A percentile compares a stretch with the other conserved stretches of the same genome.
Conservation (phyloP, 371 early-diverging fungal species). For the Saksenaea oblongispora region DNA sequence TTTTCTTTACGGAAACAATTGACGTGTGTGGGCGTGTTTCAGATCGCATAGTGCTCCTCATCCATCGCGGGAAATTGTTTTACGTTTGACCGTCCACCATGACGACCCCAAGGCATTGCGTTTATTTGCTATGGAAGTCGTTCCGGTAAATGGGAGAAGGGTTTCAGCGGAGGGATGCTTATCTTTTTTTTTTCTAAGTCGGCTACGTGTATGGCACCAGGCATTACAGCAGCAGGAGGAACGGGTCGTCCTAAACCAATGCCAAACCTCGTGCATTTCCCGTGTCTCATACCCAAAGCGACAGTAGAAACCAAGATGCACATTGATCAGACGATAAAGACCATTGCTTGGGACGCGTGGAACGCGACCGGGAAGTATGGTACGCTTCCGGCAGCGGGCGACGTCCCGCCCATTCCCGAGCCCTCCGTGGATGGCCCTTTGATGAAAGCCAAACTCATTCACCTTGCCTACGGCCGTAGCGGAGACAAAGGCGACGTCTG, state of each 20-base stretch:
- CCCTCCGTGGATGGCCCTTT: constrained; percentile 23
- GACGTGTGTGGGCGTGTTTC: neutral
- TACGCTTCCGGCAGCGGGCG: constrained; percentile 13
- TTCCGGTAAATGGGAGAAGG: constrained; percentile 53
- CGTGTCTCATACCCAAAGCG: constrained; percentile 59
- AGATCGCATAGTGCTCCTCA: constrained; percentile 49
- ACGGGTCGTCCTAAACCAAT: constrained; percentile 66
- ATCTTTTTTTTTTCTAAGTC: constrained; percentile 32
- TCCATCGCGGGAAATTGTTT: constrained; percentile 62
- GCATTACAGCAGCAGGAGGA: constrained; percentile 64
- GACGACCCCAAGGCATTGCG: constrained; percentile 56
- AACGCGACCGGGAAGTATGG: constrained; percentile 22
- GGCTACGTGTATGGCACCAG: constrained; percentile 79
- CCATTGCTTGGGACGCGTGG: constrained; percentile 37
- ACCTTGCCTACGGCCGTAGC: constrained; percentile 69
- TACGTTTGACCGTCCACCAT: constrained; percentile 66
- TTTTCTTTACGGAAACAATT: too few relatives aligned
- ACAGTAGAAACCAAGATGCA: constrained; percentile 45
- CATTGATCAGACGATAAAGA: constrained; percentile 36
- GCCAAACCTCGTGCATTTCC: constrained; percentile 70
- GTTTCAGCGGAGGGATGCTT: too few relatives aligned
- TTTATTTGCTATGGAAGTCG: constrained; percentile 66
- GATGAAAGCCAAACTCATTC: constrained; percentile 58
- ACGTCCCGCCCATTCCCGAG: constrained; percentile 24
- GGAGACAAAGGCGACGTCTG: constrained; percentile 79